Base-by-base conservation (phyloP, 1,284 basidiomycete genomes). In the Trichosporon coremiiforme region DNA sequence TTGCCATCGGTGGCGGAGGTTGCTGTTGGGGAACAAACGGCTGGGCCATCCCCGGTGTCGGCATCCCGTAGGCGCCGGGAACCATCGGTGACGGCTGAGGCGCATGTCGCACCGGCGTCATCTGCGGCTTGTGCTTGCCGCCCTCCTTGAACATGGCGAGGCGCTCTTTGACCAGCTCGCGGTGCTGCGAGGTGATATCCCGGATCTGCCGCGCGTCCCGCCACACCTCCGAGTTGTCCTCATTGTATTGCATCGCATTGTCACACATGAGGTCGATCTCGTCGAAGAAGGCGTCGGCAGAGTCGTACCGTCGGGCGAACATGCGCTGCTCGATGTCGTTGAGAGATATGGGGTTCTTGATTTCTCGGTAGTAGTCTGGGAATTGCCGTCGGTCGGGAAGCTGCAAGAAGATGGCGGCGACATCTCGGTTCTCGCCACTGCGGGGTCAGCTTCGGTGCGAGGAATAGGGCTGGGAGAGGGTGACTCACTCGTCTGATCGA, bases 351-450 rank as follows among this genome's bases (percentile, higher is more conserved):
- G 95, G 95, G 63, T 87, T 87, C 81, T 90, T 90, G 80, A 96
- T 96, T 64, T 89, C 84, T 76, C 89, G 88, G 84, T 96, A 97
- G 84, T 98, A 98, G 85, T 96, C 94, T n/a, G 94, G 90, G 82
- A 95, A 94, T 71, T 87, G 86, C 69, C 88, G 87, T 80, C 89
- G 90, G 68, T 90, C 88, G 7, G 94, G 94, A 74, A 92, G 87
- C 70, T 87, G 87, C 78, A 91, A 82, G 83, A 97, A 98, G 76
- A 90, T 89, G 68, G 85, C 80, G 17, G 91, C 87, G 66, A 94
- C 86, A 64, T 86, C 83, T 69, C 90, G 87, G 69, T 89, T 90
- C 71, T 90, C 91, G 69, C 67, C 76, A 70, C 77, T 78, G 71
- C 15, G 31, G 15, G 41, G 20, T 53, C 66, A 69, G 65, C 33